A percentile compares a stretch with the other conserved stretches of the same genome.
Conservation (phyloP, 495 filamentous ascomycete genomes). For the Penicillium diatomitis region DNA sequence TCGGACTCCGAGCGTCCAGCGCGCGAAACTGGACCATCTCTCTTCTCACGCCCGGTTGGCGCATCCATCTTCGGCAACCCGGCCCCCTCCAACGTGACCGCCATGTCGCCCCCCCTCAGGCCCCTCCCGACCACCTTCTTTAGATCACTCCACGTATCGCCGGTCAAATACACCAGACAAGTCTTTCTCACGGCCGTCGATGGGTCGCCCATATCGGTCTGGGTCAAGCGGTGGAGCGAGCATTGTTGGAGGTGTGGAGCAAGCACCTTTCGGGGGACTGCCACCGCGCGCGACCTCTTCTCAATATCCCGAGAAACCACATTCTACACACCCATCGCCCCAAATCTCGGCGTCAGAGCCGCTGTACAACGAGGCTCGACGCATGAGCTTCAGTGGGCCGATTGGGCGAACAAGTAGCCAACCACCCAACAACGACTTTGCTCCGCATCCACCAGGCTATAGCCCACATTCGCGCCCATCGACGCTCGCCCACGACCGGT, state of each 20-base stretch:
- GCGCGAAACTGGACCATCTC: conserved; percentile 43
- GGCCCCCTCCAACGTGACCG: conserved; percentile 25
- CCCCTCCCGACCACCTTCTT: conserved; percentile 33
- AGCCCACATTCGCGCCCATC: conserved; percentile 30
- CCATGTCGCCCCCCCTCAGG: conserved; percentile 39
- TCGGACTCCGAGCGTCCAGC: conserved; percentile 52
- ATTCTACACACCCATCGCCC: conserved; percentile 34
- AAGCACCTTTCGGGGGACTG: conserved; percentile 27
- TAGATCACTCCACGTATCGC: conserved; percentile 53
- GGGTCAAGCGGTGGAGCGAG: conserved; percentile 33
- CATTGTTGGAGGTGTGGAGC: conserved; percentile 19
- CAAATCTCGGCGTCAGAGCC: conserved; percentile 28
- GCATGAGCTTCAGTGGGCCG: conserved; percentile 32
- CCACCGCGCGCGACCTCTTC: conserved; percentile 22
- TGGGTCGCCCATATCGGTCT: conserved; percentile 33
- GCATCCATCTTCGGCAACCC: conserved; percentile 35
- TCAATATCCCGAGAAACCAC: conserved; percentile 33
- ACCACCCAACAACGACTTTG: conserved; percentile 31
- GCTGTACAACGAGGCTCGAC: conserved; percentile 27
- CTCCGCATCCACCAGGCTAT: conserved; percentile 25
- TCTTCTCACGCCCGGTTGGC: conserved; percentile 44
- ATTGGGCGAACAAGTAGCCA: conserved; percentile 37
- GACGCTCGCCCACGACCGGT: conserved; percentile 18
- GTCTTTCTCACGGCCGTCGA: conserved; percentile 25
- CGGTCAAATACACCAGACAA: conserved; percentile 71